Evolutionary conservation across 495 filamentous ascomycete species (phyloP), one percentile per base, ranked within the genome.

Genomic region (Penicillium argentinense): DNA sequence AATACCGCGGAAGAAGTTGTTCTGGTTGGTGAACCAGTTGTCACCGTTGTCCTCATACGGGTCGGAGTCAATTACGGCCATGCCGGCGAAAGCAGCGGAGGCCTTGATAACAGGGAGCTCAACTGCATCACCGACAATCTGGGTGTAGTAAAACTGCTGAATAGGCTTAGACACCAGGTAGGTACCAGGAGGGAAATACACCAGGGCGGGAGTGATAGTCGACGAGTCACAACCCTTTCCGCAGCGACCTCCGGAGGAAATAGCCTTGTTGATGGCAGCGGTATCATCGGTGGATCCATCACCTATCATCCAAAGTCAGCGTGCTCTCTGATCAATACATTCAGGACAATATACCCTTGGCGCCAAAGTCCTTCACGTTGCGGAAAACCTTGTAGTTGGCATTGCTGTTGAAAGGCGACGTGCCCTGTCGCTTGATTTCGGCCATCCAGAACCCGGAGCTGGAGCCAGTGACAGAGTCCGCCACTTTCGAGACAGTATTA

Each of bases 1-100:
- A 53, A 98, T 75, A 56, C 95, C 87, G 34, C 93, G 90, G 79
- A 90, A 97, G 77, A 98, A 98, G 75, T 98, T 97, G 82, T 97
- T 98, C 69, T 96, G 86, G 67, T 96, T 95, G 53, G 85, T 89
- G 69, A 85, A 96, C 82, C 85, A 88, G 62, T 87, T 85, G 47
- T 54, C 62, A 17, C 81, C 84, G 7, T 64, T 57, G 5, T 72
- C 67, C 22, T 78, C 57, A 60, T 98, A 97, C 0, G 91, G 91
- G 54, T 98, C 87, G 7, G 89, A 74, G 56, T 97, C 91, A 56
- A 98, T 89, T 17, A 98, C 77, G 14, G 84, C 92, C 67, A 97
- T 95, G 51, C 93, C 93, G 3, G 70, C 34, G 59, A 97, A 97
- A 49, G 62, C 62, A 6, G 84, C 58, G 1, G 81, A 64, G 1